Evolutionary conservation across 495 filamentous ascomycete species (phyloP), one percentile per base, ranked within the genome.

Genomic region (Aspergillus ostianus): DNA sequence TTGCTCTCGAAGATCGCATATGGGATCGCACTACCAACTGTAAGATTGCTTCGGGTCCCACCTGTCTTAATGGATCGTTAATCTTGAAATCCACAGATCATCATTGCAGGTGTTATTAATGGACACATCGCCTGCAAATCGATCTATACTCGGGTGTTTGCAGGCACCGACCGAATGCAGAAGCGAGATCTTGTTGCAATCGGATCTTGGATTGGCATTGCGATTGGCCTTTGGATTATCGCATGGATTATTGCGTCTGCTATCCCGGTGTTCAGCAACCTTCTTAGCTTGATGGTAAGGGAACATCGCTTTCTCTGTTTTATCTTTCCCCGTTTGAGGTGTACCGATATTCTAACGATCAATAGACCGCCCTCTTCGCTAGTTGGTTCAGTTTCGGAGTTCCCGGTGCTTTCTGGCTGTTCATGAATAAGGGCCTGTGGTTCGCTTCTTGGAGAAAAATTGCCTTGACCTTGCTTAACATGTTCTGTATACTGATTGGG

Each of bases 21-120:
- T 62, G 88, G 88, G 12, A 70, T 91, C 53, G 88, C 87, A 18
- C 68, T 87, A 4, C 89, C 89, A 0, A 88, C 86, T 18, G 82
- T 72, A 44, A 47, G 61, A 1, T 62, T 29, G 41, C 23, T 26
- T 26, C 23, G 2, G 2, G 4, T 26, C 4, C 4, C 23, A 26
- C 23, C 23, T 26, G 4, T 4, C 23, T 2, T 2, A 26, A 26
- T 4, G 23, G 61, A 10, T 32, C 9, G 13, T 8, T 8, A 27
- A 79, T 63, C 13, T 50, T 51, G 27, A 56, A 15, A 3, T 7
- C 8, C 3, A 0, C 19, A 64, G 21, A 77, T 87, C 27, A 49
- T 73, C n/a, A 57, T 72, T 20, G 58, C 69, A 2, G 70, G 84
- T 51, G 86, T 90, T 51, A 84, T 90, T 65, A 84, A 87, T 67